phyloP scores from a whole-genome alignment of 257 asterid genomes.

The Nemophila menziesii region DNA sequence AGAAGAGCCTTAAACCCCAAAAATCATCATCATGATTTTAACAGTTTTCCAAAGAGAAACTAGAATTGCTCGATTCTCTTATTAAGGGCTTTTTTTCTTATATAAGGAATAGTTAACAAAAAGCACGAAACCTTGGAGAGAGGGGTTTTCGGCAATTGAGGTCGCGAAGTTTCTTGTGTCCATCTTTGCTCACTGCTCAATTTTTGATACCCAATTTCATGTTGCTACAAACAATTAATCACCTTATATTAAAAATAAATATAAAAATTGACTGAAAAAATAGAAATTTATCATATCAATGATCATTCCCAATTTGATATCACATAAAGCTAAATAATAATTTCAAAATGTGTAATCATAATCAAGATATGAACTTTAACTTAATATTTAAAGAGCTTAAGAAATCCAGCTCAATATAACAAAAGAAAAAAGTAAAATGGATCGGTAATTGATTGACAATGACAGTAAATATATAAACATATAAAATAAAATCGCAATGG shows the following conservation, averaged over 20 bases:
- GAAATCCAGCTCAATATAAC: neutral
- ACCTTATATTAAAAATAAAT: conserved; percentile 7
- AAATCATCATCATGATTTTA: conserved; percentile 1
- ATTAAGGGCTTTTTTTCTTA: neutral
- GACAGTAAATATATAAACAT: too few species aligned
- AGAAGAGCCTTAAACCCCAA: neutral
- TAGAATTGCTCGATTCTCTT: neutral
- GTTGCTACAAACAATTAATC: conserved; percentile 45
- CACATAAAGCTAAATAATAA: neutral
- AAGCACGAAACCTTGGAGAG: conserved; percentile 42
- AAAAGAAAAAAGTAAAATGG: neutral
- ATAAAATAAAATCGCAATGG: neutral
- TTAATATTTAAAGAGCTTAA: neutral
- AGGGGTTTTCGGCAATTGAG: conserved; percentile 38
- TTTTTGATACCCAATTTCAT: conserved; percentile 49
- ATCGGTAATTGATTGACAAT: neutral
- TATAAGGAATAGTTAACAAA: conserved; percentile 8
- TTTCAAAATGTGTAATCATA: neutral
- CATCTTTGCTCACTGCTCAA: conserved; percentile 44
- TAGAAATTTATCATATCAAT: neutral
- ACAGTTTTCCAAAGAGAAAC: neutral
- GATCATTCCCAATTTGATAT: neutral
- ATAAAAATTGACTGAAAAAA: neutral
- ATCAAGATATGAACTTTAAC: conserved; percentile 3
- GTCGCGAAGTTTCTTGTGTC: conserved; percentile 41